These are phyloP conservation scores for Baorangia bicolor DNA, from an alignment of 768 basidiomycete genomes.

Conservation along the genomic window DNA sequence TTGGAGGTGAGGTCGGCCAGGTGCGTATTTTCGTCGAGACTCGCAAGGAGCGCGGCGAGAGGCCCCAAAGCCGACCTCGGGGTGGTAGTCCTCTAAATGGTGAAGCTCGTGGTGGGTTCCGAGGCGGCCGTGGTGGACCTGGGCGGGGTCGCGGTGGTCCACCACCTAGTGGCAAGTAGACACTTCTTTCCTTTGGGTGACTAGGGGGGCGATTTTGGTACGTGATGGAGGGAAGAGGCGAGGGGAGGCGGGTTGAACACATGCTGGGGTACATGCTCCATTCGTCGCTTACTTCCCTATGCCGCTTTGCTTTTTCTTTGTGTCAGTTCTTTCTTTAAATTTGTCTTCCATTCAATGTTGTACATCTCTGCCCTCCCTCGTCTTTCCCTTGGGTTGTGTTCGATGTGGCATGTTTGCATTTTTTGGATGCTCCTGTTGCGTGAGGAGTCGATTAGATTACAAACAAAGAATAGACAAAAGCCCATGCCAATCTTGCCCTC, in stretches of 20 bases:
- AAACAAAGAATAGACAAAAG: not conserved
- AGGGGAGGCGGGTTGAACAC: not conserved
- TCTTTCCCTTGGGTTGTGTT: constrained; percentile 14
- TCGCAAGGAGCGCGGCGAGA: constrained; percentile 87
- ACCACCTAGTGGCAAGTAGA: constrained; percentile 27
- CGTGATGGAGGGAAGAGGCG: not conserved
- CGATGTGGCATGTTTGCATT: constrained; percentile 7
- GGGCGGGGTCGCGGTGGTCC: constrained; percentile 43
- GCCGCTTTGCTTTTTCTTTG: constrained; percentile 13
- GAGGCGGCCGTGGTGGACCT: constrained; percentile 45
- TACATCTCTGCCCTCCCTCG: constrained; percentile 7
- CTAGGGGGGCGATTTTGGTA: constrained; percentile 1
- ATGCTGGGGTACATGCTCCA: constrained; percentile 12
- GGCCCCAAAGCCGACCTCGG: constrained; percentile 60
- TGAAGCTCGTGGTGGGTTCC: constrained; percentile 45
- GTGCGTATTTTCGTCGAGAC: constrained; percentile 79
- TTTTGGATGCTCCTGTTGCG: constrained; percentile 23
- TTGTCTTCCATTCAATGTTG: constrained; percentile 12
- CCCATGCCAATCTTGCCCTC: not conserved
- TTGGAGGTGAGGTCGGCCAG: constrained; percentile 50
- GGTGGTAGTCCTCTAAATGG: constrained; percentile 59
- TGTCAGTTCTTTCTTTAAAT: not conserved
- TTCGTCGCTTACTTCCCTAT: constrained; percentile 13
- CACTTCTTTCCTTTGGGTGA: not conserved
- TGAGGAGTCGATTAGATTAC: constrained; percentile 25